Base-by-base conservation (phyloP, 2,329 filamentous ascomycete species). In the Ophiostoma himal-ulmi region DNA sequence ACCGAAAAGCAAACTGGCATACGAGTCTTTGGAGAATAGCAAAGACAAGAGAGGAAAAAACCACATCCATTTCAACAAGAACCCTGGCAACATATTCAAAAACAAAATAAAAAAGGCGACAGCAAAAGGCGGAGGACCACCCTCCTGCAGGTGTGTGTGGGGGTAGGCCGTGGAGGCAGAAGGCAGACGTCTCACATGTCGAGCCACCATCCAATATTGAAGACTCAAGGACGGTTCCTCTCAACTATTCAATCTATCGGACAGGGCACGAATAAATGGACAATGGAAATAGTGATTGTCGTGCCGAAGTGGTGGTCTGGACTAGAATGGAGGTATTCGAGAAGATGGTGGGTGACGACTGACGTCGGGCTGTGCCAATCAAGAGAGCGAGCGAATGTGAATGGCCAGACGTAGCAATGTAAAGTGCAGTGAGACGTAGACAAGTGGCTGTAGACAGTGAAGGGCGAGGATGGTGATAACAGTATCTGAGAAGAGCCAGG, bases 181-280 rank as follows among this genome's bases (percentile, higher is more conserved):
- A 62, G 57, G 57, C 57, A 62, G 57, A 62, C 57, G 57, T 62
- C 57, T 62, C 57, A 62, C 57, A 62, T 62, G 57, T 36, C 57
- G 57, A 34, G 26, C 26, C 10, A 34, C 20, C 26, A 34, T 62
- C 36, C 8, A 22, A 14, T 11, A 57, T 57, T 48, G 52, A 17
- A 10, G 20, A 52, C 20, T 26, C 17, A 14, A 7, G 17, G 13
- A 48, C 7, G 41, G 41, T 17, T 13, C 44, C 44, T 48, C 20
- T 48, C 2, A 6, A 39, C 11, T 10, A 6, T 39, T 39, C 39
- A 17, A 44, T 11, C 39, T 17, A 13, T 44, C 39, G 11, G 39
- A 44, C 39, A 44, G 39, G 39, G 39, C 39, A 44, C 39, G 39
- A 44, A 8, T 17, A 8, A 44, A 44, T 44, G 39, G 39, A 11